Percentiles rank a stretch among this genome's conserved stretches.
These are phyloP conservation scores for Lolium multiflorum DNA, from an alignment of 176 grass and related monocot genomes.

Conservation along the genomic window DNA sequence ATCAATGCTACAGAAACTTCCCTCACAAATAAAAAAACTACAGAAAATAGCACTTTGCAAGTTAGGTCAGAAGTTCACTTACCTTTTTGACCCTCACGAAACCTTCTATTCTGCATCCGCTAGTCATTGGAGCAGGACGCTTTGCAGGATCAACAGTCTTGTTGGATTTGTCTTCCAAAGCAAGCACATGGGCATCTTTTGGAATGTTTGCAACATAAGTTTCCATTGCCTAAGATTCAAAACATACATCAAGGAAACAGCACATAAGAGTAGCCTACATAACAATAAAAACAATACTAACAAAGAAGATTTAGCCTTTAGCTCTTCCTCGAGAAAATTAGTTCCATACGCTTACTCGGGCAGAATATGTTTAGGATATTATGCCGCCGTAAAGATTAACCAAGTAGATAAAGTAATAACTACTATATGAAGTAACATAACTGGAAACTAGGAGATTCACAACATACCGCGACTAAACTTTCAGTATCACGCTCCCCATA, in stretches of 20 bases:
- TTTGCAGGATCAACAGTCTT: slow-evolving; percentile 73
- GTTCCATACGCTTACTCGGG: slow-evolving; percentile 16
- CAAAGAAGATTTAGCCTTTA: slow-evolving; percentile 20
- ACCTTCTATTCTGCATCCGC: slow-evolving; percentile 95
- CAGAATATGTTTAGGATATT: slow-evolving; percentile 22
- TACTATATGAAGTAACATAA: slow-evolving; percentile 26
- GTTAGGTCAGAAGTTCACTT: slow-evolving; percentile 25
- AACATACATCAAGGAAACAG: slow-evolving; percentile 39
- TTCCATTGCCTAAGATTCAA: slow-evolving; percentile 91
- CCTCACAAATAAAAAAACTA: not conserved
- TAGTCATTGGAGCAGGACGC: slow-evolving; percentile 82
- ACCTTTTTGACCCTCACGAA: slow-evolving; percentile 98
- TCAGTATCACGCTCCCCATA: slow-evolving; percentile 98
- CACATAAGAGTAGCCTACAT: slow-evolving; percentile 8
- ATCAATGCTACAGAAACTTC: not conserved
- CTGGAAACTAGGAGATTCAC: slow-evolving; percentile 28
- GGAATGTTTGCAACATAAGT: slow-evolving; percentile 78
- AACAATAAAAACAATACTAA: slow-evolving; percentile 12
- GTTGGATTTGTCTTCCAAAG: slow-evolving; percentile 81
- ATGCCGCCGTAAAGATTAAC: slow-evolving; percentile 14
- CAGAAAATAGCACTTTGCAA: not conserved
- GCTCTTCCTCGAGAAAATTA: not conserved
- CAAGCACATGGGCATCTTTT: slow-evolving; percentile 70
- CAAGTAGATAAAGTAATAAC: not conserved
- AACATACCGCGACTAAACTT: slow-evolving; percentile 94